These are phyloP conservation scores for Xylaria venustula DNA, from an alignment of 495 filamentous ascomycete genomes.

Conservation along the genomic window DNA sequence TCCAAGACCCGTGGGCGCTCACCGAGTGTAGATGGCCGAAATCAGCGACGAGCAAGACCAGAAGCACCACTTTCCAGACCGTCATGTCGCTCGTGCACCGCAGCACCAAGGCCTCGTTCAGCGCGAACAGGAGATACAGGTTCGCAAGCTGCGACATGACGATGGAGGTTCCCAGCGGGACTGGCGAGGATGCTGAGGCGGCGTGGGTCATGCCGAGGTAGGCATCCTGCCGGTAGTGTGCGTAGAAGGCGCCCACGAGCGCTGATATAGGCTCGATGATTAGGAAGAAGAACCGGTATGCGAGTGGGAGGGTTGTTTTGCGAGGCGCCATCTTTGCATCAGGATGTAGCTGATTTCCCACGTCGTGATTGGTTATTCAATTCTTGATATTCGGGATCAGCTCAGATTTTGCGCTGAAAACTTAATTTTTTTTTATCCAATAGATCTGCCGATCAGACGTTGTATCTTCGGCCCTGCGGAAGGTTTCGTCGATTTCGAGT, in stretches of 20 bases:
- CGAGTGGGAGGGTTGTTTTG: constrained; percentile 36
- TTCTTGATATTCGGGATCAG: too few relatives aligned
- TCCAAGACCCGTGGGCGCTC: constrained; percentile 42
- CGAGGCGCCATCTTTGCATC: constrained; percentile 27
- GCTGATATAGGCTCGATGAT: constrained; percentile 64
- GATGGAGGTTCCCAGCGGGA: constrained; percentile 50
- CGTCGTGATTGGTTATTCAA: too few relatives aligned
- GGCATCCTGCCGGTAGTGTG: constrained; percentile 51
- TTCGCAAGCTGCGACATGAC: constrained; percentile 63
- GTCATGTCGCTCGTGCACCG: constrained; percentile 58
- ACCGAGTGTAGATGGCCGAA: constrained; percentile 66
- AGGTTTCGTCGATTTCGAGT: too few relatives aligned
- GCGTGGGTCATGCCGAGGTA: constrained; percentile 62
- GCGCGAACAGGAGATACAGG: constrained; percentile 63
- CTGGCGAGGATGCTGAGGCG: constrained; percentile 37
- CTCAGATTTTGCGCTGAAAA: too few relatives aligned
- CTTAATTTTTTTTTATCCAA: too few relatives aligned
- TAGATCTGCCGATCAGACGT: too few relatives aligned
- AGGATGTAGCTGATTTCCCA: too few relatives aligned
- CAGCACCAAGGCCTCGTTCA: constrained; percentile 69
- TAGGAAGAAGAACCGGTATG: constrained; percentile 64
- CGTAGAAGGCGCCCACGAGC: constrained; percentile 63
- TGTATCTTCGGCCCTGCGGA: too few relatives aligned
- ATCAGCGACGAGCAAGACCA: constrained; percentile 63
- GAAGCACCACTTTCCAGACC: constrained; percentile 63